Base-by-base conservation (phyloP, 2,329 filamentous ascomycete genomes). In the Exophiala mesophila region DNA sequence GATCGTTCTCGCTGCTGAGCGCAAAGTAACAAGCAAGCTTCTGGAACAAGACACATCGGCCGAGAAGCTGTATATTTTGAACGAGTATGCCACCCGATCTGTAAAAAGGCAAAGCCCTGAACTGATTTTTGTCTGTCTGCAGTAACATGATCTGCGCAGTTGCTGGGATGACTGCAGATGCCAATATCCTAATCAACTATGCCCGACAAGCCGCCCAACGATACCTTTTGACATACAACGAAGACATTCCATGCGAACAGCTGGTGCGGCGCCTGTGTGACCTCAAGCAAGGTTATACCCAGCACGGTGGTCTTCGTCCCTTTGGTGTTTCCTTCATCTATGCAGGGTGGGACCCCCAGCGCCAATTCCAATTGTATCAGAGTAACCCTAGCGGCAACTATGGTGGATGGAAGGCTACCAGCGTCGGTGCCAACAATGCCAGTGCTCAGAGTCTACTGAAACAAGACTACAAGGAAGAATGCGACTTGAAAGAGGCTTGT, bases 131-230 rank as follows among this genome's bases (percentile, higher is more conserved):
- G n/a, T 7, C 10, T 20, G 15, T 20, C 21, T 38, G 19, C 55
- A 97, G 90, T 73, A 98, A 98, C 76, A 98, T 98, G 94, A 97
- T 98, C 70, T 96, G 89, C 69, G 92, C 92, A 49, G 92, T 98
- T 47, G 92, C 92, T 59, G 92, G 92, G 63, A 97, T 98, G 90
- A 98, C 89, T 33, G 92, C 92, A 62, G 92, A 98, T 65, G 92
- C 92, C 67, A 98, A 98, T 75, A 98, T 98, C 68, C 88, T 98
- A 66, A 98, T 98, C 81, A 98, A 98, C 77, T 96, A 94, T 70
- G 94, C 92, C 65, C 88, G 92, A 59, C 88, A 95, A 78, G 85
- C 87, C 60, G 92, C 92, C 59, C 92, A 98, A 73, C 82, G 85
- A 63, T 97, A 98, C 72, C 90, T 98, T 65, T 81, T 95, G 56